Percentiles rank a stretch among this genome's conserved stretches.
These are phyloP conservation scores for Chlorella ohadii DNA, from an alignment of 139 green algal genomes.

Conservation along the genomic window DNA sequence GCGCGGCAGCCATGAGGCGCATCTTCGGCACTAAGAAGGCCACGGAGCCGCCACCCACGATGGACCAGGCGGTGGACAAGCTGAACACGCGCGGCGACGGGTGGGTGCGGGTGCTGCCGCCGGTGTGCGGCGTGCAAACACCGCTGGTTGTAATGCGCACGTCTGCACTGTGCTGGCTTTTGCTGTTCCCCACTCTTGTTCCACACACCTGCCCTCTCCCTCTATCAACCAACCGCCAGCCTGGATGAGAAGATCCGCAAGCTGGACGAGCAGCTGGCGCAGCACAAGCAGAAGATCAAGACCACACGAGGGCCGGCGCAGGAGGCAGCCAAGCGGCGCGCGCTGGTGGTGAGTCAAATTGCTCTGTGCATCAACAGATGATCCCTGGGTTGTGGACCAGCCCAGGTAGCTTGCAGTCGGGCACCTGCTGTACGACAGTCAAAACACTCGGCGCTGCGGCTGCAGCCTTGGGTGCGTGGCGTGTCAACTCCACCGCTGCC, in stretches of 20 bases:
- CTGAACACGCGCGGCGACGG: conserved; percentile 59
- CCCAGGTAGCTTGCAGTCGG: not conserved
- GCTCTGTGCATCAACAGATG: too few relatives aligned
- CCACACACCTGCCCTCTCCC: too few relatives aligned
- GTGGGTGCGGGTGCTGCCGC: conserved; percentile 48
- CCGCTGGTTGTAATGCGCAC: too few relatives aligned
- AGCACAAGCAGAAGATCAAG: conserved; percentile 90
- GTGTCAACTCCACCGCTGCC: too few relatives aligned
- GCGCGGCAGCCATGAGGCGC: conserved; percentile 78
- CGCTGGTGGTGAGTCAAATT: conserved; percentile 64
- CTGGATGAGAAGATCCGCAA: conserved; percentile 95
- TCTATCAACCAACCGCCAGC: too few relatives aligned
- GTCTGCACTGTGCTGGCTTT: too few relatives aligned
- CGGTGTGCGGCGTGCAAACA: too few relatives aligned
- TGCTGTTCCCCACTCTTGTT: too few relatives aligned
- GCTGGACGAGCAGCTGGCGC: conserved; percentile 92
- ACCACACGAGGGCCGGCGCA: conserved; percentile 87
- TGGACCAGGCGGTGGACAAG: conserved; percentile 79
- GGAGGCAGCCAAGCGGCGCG: conserved; percentile 88
- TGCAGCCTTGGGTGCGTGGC: too few relatives aligned
- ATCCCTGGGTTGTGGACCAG: too few relatives aligned
- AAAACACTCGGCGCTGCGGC: too few relatives aligned
- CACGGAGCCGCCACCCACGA: conserved; percentile 68
- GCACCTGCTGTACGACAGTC: too few relatives aligned
- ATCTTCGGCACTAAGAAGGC: conserved; percentile 94